These are phyloP conservation scores for Polygonum maritimum DNA, from an alignment of 148 eudicot species.

Conservation along the genomic window DNA sequence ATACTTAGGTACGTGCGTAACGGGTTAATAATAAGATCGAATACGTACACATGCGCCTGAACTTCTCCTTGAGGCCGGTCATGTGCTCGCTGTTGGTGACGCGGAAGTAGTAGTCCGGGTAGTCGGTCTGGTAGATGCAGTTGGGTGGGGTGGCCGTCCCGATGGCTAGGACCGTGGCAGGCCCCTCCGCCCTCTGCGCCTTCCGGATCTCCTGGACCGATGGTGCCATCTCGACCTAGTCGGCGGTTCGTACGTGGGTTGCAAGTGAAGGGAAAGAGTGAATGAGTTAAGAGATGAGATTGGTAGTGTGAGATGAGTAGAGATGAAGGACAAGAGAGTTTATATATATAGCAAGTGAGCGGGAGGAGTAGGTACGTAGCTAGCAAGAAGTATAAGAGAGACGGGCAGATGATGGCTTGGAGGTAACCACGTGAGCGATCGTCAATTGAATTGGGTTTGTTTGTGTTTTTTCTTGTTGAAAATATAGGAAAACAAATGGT, in stretches of 20 bases:
- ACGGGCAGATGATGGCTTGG: background rate
- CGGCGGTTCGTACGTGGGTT: background rate
- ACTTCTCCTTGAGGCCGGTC: slow-evolving; percentile 19
- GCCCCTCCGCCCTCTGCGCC: slow-evolving; percentile 20
- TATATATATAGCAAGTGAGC: background rate
- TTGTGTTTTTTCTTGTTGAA: background rate
- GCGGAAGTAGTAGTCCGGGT: slow-evolving; percentile 22
- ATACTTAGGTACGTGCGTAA: background rate
- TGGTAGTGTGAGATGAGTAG: slow-evolving; percentile 1
- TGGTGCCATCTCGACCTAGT: slow-evolving; percentile 1
- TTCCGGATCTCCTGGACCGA: slow-evolving; percentile 17
- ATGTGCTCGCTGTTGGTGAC: slow-evolving; percentile 26
- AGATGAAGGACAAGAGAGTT: background rate
- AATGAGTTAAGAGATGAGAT: background rate
- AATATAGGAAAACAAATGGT: background rate
- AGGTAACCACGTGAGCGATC: background rate
- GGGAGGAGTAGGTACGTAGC: background rate
- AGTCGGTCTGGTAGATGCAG: slow-evolving; percentile 18
- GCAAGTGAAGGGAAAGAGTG: background rate
- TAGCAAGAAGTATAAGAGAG: background rate
- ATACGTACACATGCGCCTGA: slow-evolving; percentile 23
- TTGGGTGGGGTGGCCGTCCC: slow-evolving; percentile 21
- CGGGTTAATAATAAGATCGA: too few relatives aligned
- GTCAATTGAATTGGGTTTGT: background rate
- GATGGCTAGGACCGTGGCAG: slow-evolving; percentile 18